These are phyloP conservation scores for Trichoderma koningii DNA, from an alignment of 2,329 filamentous ascomycete species.

Conservation along the genomic window DNA sequence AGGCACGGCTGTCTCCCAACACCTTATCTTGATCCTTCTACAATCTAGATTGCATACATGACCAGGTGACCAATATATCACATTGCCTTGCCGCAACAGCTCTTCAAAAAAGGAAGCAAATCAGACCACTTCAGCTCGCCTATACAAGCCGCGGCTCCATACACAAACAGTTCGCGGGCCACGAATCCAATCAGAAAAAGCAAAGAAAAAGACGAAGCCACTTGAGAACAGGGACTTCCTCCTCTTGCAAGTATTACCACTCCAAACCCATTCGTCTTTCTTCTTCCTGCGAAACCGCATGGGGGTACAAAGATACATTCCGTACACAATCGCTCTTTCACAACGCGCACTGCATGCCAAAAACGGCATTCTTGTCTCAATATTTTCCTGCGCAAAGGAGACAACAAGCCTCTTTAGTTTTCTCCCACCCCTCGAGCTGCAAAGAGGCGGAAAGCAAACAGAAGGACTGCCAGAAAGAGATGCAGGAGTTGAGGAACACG, in stretches of 20 bases:
- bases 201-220: slow-evolving; percentile 8
- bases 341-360: slow-evolving; percentile 21
- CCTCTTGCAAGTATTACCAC: background rate
- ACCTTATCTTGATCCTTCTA: no score
- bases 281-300: background rate
- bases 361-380: slow-evolving; percentile 3
- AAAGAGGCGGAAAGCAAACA: background rate
- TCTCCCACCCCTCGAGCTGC: background rate
- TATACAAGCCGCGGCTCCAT: background rate
- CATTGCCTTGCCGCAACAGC: no score
- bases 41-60: no score
- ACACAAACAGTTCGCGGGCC: background rate
- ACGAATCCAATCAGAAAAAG: background rate
- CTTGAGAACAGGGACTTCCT: slow-evolving; percentile 5
- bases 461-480: background rate
- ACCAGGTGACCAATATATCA: background rate
- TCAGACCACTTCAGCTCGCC: slow-evolving; percentile 1
- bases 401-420: background rate
- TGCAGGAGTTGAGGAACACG: no score
- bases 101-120: background rate
- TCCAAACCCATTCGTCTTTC: background rate
- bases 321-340: no score
- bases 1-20: no score
- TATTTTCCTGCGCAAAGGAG: background rate
- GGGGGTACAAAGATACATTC: background rate